phyloP scores from a whole-genome alignment of 169 alveolate genomes.

The Eimeria necatrix region DNA sequence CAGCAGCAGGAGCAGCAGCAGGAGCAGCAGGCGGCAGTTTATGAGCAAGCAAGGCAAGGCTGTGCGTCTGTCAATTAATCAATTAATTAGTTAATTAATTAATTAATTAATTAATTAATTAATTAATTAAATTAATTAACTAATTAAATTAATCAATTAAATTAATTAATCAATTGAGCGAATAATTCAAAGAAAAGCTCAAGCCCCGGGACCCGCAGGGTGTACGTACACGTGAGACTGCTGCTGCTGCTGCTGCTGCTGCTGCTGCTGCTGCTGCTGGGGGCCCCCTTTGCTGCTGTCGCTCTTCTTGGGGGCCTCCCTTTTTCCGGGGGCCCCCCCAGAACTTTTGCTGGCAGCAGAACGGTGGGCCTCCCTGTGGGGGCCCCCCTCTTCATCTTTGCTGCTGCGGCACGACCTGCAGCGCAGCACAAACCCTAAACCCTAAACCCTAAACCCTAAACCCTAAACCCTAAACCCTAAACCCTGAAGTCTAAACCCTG shows the following conservation, averaged over 20 bases:
- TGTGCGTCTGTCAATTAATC: too few relatives aligned
- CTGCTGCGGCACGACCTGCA: conserved; percentile 38
- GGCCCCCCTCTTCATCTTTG: neutral
- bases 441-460: conserved; percentile 19
- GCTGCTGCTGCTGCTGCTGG: neutral
- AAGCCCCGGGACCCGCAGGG: neutral
- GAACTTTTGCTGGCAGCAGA: neutral
- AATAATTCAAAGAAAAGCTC: neutral
- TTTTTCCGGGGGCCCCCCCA: neutral
- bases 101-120: too few relatives aligned
- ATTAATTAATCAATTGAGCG: neutral
- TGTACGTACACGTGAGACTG: conserved; percentile 60
- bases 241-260: neutral
- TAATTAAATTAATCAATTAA: too few relatives aligned
- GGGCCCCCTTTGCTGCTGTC: neutral
- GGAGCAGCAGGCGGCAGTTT: neutral
- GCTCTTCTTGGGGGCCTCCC: neutral
- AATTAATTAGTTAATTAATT: too few relatives aligned
- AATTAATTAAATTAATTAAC: too few relatives aligned
- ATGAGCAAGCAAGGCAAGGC: too few relatives aligned
- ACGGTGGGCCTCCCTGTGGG: neutral
- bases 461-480: conserved; percentile 13
- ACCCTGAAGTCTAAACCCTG: neutral
- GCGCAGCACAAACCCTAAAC: conserved; percentile 14
- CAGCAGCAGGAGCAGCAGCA: neutral